phyloP scores from a whole-genome alignment of 768 basidiomycete genomes.

The Termitomyces sp. region DNA sequence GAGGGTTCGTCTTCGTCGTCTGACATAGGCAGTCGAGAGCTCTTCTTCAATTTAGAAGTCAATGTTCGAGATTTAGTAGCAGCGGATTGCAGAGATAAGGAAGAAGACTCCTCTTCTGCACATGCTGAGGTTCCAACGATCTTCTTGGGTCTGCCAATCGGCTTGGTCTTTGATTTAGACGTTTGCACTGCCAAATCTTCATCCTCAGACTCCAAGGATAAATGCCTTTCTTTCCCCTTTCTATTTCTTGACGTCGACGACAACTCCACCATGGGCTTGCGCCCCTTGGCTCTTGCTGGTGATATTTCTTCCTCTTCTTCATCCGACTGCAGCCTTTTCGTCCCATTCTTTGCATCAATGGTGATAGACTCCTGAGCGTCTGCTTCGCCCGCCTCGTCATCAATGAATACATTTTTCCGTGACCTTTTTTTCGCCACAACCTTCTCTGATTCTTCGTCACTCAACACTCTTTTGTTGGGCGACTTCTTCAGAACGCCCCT shows the following conservation, averaged over 20 bases:
- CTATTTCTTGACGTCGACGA: slow-evolving; percentile 8
- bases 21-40: not conserved
- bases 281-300: not conserved
- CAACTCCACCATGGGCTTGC: not conserved
- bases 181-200: slow-evolving; percentile 8
- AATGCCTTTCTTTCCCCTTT: slow-evolving; percentile 10
- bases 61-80: not conserved
- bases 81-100: slow-evolving; percentile 1
- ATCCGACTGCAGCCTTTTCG: not conserved
- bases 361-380: slow-evolving; percentile 11
- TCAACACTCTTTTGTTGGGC: slow-evolving; percentile 7
- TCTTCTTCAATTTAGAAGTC: not conserved
- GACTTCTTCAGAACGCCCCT: slow-evolving; percentile 10
- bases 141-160: slow-evolving; percentile 4
- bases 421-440: not conserved
- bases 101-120: slow-evolving; percentile 8
- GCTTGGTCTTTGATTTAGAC: slow-evolving; percentile 9
- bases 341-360: not conserved
- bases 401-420: not conserved
- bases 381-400: slow-evolving; percentile 1
- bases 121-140: not conserved
- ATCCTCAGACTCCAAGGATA: slow-evolving; percentile 11
- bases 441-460: slow-evolving; percentile 6
- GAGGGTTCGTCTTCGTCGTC: slow-evolving; percentile 8
- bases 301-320: slow-evolving; percentile 8